These are phyloP conservation scores for Rhodotorula sp. DNA, from an alignment of 1,284 basidiomycete species.

Conservation along the genomic window DNA sequence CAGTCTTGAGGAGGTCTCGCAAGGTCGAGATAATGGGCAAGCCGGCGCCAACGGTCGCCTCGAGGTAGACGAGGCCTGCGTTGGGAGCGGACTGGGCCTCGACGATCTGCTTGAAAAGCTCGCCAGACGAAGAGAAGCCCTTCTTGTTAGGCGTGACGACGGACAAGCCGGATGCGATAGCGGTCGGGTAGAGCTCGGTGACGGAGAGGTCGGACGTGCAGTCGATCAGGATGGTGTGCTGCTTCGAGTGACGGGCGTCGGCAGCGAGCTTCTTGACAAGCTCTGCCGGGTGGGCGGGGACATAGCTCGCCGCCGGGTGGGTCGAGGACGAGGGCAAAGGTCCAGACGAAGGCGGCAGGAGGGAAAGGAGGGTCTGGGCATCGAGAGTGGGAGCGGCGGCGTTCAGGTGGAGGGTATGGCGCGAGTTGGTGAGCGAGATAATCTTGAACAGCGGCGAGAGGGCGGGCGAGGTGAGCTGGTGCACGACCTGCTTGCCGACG, in stretches of 20 bases:
- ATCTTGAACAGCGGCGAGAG: constrained; percentile 65
- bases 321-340: constrained; percentile 29
- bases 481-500: constrained; percentile 78
- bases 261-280: constrained; percentile 52
- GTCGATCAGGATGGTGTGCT: constrained; percentile 72
- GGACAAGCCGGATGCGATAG: constrained; percentile 75
- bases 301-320: constrained; percentile 44
- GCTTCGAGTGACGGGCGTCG: constrained; percentile 54
- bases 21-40: constrained; percentile 88
- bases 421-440: constrained; percentile 70
- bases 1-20: constrained; percentile 85
- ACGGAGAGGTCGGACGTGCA: constrained; percentile 86
- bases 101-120: constrained; percentile 71
- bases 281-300: constrained; percentile 48
- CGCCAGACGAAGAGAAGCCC: constrained; percentile 76
- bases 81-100: constrained; percentile 56
- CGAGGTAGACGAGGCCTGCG: constrained; percentile 75
- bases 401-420: constrained; percentile 49
- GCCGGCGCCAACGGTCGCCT: constrained; percentile 93
- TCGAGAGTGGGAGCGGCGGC: constrained; percentile 31
- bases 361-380: constrained; percentile 33
- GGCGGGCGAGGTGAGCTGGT: constrained; percentile 69
- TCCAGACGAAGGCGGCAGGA: constrained; percentile 38
- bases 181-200: constrained; percentile 77
- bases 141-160: constrained; percentile 99